Conservation (phyloP, 2,329 filamentous ascomycete species). For the Neofusicoccum ribis region DNA sequence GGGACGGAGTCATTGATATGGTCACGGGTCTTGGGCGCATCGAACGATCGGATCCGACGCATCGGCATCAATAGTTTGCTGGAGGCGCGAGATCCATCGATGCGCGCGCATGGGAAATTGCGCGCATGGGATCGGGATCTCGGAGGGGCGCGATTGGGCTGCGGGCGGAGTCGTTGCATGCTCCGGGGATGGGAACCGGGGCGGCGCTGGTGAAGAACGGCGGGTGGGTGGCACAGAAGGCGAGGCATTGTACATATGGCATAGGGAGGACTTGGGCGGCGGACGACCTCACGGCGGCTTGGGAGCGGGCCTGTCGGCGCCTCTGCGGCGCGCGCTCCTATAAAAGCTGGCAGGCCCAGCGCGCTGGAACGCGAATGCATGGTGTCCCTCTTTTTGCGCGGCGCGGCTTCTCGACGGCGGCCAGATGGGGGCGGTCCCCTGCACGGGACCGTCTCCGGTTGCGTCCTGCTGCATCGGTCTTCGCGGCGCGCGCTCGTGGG, state of each 20-base stretch:
- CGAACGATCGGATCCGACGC: constrained; percentile 14
- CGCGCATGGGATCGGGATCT: constrained; percentile 14
- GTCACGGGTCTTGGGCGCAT: constrained; percentile 10
- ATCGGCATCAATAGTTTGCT: constrained; percentile 15
- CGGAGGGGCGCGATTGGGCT: constrained; percentile 16
- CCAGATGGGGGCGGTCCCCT: neutral
- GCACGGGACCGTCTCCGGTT: constrained; percentile 1
- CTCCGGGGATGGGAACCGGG: neutral
- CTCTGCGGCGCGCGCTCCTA: neutral
- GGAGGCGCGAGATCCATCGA: constrained; percentile 9
- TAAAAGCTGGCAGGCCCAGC: neutral
- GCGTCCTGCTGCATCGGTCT: neutral
- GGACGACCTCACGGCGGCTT: too few species aligned
- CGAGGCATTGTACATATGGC: constrained; percentile 4
- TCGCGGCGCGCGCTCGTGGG: neutral
- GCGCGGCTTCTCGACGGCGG: neutral
- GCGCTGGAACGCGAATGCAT: neutral
- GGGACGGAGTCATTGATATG: constrained; percentile 16
- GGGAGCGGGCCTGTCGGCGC: too few species aligned
- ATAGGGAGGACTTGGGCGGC: neutral
- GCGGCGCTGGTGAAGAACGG: constrained; percentile 11
- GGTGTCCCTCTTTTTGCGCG: constrained; percentile 14
- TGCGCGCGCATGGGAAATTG: constrained; percentile 14
- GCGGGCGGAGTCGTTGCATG: neutral
- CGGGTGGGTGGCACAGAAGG: neutral